Evolutionary conservation across 768 basidiomycete species (phyloP).

Genomic region (Lentinula boryana): DNA sequence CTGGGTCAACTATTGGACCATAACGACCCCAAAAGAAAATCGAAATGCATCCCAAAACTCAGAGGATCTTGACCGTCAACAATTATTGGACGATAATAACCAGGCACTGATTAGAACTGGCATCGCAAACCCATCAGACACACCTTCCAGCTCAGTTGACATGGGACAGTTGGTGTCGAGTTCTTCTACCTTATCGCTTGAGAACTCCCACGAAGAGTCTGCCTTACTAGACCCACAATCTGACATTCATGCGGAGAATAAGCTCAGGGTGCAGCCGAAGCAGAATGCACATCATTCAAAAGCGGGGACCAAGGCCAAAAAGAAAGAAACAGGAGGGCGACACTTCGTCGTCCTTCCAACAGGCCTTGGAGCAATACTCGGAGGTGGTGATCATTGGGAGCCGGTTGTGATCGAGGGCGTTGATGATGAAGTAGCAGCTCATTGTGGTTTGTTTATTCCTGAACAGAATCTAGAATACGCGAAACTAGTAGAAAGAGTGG

Average conservation of each 20-base stretch:
- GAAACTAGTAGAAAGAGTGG: slow-evolving; percentile 3
- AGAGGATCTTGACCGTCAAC: background rate
- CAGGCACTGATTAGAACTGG: slow-evolving; percentile 17
- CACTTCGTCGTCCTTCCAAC: slow-evolving; percentile 52
- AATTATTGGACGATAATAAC: slow-evolving; percentile 10
- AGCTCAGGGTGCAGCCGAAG: background rate
- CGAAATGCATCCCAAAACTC: slow-evolving; percentile 2
- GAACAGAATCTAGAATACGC: slow-evolving; percentile 5
- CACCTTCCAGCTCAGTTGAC: background rate
- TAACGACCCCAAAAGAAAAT: slow-evolving; percentile 25
- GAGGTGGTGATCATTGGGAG: slow-evolving; percentile 7
- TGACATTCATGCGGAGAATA: slow-evolving; percentile 4
- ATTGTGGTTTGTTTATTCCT: slow-evolving; percentile 5
- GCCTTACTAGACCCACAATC: slow-evolving; percentile 1
- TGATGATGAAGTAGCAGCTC: slow-evolving; percentile 6
- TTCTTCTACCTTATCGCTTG: background rate
- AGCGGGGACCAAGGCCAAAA: slow-evolving; percentile 15
- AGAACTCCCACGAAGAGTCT: slow-evolving; percentile 4
- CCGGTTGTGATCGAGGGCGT: slow-evolving; percentile 6
- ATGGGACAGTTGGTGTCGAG: background rate
- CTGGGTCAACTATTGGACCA: slow-evolving; percentile 62
- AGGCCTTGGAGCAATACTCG: slow-evolving; percentile 32
- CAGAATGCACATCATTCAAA: slow-evolving; percentile 13
- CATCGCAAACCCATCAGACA: background rate
- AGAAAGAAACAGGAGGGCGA: slow-evolving; percentile 22